Conservation (phyloP, 2,329 filamentous ascomycete genomes). For the Ophiocordyceps sinensis region DNA sequence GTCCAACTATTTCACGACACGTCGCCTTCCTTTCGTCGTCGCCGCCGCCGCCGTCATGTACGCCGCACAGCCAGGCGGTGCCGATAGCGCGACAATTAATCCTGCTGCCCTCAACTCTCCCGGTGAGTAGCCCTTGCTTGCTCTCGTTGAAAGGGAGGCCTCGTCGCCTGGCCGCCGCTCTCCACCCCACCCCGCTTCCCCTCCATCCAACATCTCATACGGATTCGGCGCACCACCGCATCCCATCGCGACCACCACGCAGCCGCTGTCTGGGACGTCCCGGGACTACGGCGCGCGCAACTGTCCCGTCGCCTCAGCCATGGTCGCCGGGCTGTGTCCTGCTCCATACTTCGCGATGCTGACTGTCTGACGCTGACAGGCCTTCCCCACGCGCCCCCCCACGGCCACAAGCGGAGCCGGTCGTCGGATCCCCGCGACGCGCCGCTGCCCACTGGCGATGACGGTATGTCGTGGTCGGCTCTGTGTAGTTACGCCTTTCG, state of each 20-base stretch:
- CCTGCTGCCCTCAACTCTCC: slow-evolving; percentile 71
- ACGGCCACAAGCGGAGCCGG: slow-evolving; percentile 66
- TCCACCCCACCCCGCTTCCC: slow-evolving; percentile 5
- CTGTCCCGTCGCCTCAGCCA: not conserved
- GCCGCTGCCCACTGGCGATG: slow-evolving; percentile 39
- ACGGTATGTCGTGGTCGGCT: slow-evolving; percentile 47
- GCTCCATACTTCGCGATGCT: slow-evolving; percentile 9
- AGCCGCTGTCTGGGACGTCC: not conserved
- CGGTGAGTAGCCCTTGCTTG: slow-evolving; percentile 37
- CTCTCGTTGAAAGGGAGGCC: slow-evolving; percentile 1
- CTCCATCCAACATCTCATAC: not conserved
- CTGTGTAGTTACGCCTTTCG: slow-evolving; percentile 6
- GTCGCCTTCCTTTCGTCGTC: slow-evolving; percentile 31
- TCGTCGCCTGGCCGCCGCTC: not conserved
- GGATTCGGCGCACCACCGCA: slow-evolving; percentile 1
- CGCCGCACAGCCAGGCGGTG: slow-evolving; percentile 45
- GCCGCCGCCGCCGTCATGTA: slow-evolving; percentile 16
- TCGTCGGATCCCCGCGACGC: slow-evolving; percentile 53
- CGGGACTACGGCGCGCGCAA: slow-evolving; percentile 1
- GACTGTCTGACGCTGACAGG: slow-evolving; percentile 19
- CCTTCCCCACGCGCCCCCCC: slow-evolving; percentile 37
- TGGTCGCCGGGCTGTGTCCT: slow-evolving; percentile 1
- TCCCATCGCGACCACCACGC: not conserved
- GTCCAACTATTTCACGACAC: slow-evolving; percentile 48
- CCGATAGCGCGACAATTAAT: slow-evolving; percentile 82